phyloP scores from a whole-genome alignment of 495 filamentous ascomycete species.

The Aspergillus nanangensis region DNA sequence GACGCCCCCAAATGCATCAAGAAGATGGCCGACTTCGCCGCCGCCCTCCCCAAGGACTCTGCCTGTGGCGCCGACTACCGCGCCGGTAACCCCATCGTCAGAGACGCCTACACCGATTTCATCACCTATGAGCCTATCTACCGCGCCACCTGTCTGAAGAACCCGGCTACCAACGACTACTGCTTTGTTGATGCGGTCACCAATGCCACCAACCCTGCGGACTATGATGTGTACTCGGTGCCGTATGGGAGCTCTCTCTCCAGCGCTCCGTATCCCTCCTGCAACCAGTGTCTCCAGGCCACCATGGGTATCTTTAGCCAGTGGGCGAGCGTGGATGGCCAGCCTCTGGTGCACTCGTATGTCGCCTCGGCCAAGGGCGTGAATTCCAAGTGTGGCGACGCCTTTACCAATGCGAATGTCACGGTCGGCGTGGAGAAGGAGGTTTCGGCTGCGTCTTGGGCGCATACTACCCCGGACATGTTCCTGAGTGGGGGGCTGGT shows the following conservation, averaged over 20 bases:
- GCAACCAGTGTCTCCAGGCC: constrained; percentile 60
- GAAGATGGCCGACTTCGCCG: constrained; percentile 57
- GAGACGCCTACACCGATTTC: constrained; percentile 68
- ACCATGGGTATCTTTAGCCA: constrained; percentile 66
- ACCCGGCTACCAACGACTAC: constrained; percentile 33
- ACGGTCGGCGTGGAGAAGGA: constrained; percentile 31
- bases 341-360: constrained; percentile 57
- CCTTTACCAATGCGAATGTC: constrained; percentile 58
- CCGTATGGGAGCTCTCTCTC: constrained; percentile 71
- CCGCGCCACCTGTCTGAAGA: constrained; percentile 71
- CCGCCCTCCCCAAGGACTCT: constrained; percentile 46
- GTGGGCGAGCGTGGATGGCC: constrained; percentile 54
- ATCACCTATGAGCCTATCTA: constrained; percentile 72
- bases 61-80: constrained; percentile 71
- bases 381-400: constrained; percentile 59
- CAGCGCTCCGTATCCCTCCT: constrained; percentile 57
- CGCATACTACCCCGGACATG: background rate
- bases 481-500: background rate
- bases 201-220: constrained; percentile 60
- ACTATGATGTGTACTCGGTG: constrained; percentile 77
- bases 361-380: constrained; percentile 57
- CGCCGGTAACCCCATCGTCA: constrained; percentile 61
- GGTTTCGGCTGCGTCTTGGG: constrained; percentile 10
- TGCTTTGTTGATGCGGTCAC: constrained; percentile 82
- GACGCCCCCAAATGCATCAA: constrained; percentile 53